phyloP scores from a whole-genome alignment of 192 early-diverging fungal species.

The Rhizophagus prolifer region DNA sequence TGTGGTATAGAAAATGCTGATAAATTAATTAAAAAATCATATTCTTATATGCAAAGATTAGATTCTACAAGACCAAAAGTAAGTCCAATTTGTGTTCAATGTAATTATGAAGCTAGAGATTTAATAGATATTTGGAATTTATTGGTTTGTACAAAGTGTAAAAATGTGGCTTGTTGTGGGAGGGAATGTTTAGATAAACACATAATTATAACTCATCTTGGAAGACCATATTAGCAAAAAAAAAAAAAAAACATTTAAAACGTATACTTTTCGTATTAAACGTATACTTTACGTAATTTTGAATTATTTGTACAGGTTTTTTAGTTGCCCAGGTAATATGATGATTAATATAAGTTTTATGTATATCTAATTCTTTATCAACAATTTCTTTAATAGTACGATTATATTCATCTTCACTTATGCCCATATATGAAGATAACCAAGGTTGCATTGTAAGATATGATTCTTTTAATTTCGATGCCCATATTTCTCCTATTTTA shows the following conservation, averaged over 20 bases:
- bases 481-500: constrained; percentile 21
- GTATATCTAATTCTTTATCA: constrained; percentile 5
- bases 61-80: constrained; percentile 14
- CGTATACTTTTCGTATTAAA: too few relatives aligned
- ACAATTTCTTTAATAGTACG: constrained; percentile 5
- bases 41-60: background rate
- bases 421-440: background rate
- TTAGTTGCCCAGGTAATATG: constrained; percentile 3
- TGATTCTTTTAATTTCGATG: background rate
- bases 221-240: background rate
- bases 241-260: too few relatives aligned
- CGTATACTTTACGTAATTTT: too few relatives aligned
- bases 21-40: constrained; percentile 4
- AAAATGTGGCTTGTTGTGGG: background rate
- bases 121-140: constrained; percentile 15
- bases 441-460: constrained; percentile 20
- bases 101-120: background rate
- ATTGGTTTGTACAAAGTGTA: background rate
- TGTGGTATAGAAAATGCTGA: constrained; percentile 11
- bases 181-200: constrained; percentile 2
- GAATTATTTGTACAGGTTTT: too few relatives aligned
- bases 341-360: constrained; percentile 1
- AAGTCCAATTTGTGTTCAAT: background rate
- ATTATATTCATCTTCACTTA: constrained; percentile 21
- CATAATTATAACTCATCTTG: too few relatives aligned